Evolutionary conservation across 1,139 yeast genomes (phyloP).

Genomic region (Saccharomyces pastorianus): DNA sequence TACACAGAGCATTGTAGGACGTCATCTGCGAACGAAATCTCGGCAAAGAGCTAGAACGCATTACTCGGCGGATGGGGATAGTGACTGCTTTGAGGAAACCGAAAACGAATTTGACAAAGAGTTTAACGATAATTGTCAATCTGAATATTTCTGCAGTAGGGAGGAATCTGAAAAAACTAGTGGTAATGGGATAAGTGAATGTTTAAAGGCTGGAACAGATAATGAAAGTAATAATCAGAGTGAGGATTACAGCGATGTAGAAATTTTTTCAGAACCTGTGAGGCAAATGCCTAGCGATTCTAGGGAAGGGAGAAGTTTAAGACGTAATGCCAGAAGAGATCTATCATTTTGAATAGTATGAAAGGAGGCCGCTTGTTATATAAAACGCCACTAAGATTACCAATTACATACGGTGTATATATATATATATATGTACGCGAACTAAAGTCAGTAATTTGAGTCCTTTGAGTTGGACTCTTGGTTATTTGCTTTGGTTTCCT

Average conservation of each 20-base stretch:
- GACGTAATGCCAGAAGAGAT: neutral
- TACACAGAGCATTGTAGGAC: neutral
- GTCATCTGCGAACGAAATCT: neutral
- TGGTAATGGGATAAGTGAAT: neutral
- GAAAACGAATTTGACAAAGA: neutral
- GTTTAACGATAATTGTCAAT: neutral
- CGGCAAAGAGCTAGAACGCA: neutral
- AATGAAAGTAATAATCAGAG: neutral
- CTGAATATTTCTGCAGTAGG: neutral
- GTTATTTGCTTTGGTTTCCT: conserved; percentile 1
- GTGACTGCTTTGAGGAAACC: neutral
- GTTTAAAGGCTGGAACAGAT: neutral
- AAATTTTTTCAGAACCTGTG: neutral
- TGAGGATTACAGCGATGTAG: neutral
- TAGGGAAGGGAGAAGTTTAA: neutral
- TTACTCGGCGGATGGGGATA: neutral
- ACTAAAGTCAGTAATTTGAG: neutral
- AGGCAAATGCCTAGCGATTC: neutral
- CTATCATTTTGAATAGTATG: neutral
- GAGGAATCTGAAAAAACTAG: neutral
- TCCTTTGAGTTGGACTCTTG: neutral
- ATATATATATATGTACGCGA: neutral
- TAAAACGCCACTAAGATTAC: neutral
- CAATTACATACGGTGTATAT: neutral
- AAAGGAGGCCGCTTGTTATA: neutral